These are phyloP conservation scores for Chaetomium sp. DNA, from an alignment of 2,329 filamentous ascomycete species.

Conservation along the genomic window DNA sequence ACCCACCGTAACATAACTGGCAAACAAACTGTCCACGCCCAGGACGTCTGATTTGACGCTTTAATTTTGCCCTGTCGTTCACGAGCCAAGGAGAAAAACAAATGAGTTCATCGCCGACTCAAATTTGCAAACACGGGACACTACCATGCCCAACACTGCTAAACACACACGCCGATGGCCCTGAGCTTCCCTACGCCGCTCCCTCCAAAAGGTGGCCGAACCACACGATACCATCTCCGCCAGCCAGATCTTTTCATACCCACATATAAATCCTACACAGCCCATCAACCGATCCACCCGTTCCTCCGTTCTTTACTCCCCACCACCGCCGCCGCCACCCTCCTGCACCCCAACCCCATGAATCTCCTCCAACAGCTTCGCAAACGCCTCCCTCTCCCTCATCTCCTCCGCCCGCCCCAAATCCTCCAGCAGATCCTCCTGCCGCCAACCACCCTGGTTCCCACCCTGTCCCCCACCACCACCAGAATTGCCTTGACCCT, in stretches of 20 bases:
- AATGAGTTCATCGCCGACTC: not conserved
- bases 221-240: not conserved
- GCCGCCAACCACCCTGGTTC: conserved; percentile 21
- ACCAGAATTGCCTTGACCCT: not conserved
- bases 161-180: not conserved
- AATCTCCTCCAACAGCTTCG: conserved; percentile 46
- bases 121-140: not conserved
- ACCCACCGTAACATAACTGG: no score
- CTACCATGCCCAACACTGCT: not conserved
- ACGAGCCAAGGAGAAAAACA: not conserved
- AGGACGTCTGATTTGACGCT: no score
- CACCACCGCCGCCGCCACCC: not conserved
- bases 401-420: conserved; percentile 43
- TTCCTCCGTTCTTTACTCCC: not conserved
- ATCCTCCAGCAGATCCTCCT: conserved; percentile 59
- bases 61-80: no score
- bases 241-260: not conserved
- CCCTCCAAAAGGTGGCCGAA: not conserved
- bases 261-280: not conserved
- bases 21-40: no score
- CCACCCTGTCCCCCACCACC: not conserved
- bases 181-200: not conserved
- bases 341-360: conserved; percentile 37
- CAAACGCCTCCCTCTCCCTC: conserved; percentile 43
- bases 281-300: not conserved